phyloP scores from a whole-genome alignment of 2,329 filamentous ascomycete species.

The Paradendryphiella salina region DNA sequence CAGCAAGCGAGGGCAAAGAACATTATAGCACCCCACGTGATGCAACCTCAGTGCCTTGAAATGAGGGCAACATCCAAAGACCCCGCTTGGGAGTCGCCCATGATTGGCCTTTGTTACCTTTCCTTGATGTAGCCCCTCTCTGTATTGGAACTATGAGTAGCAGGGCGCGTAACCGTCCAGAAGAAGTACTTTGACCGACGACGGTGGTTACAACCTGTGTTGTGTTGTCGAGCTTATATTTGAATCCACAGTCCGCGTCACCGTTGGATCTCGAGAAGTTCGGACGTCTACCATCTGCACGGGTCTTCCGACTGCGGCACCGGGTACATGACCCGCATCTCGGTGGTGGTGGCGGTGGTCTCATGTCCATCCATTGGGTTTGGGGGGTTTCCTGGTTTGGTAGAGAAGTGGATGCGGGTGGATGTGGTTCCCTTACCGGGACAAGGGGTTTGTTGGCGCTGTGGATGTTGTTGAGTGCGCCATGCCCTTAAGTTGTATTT shows the following conservation, averaged over 20 bases:
- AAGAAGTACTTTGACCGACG: slow-evolving; percentile 1
- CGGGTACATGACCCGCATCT: not conserved
- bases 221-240: not conserved
- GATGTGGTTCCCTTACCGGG: not conserved
- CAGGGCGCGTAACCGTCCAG: slow-evolving; percentile 3
- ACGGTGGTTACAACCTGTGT: slow-evolving; percentile 1
- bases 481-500: not conserved
- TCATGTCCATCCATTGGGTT: not conserved
- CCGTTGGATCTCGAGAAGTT: slow-evolving; percentile 4
- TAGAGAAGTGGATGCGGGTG: not conserved
- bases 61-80: not conserved
- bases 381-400: not conserved
- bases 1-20: slow-evolving; percentile 2
- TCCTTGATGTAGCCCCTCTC: not conserved
- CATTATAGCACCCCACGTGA: not conserved
- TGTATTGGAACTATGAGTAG: slow-evolving; percentile 2
- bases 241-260: slow-evolving; percentile 9
- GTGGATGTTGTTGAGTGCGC: slow-evolving; percentile 14
- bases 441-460: not conserved
- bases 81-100: not conserved
- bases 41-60: not conserved
- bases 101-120: not conserved
- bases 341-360: not conserved
- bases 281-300: not conserved
- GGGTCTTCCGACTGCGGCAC: slow-evolving; percentile 6